Evolutionary conservation across 495 filamentous ascomycete genomes (phyloP).

Genomic region (Thozetella sp.): DNA sequence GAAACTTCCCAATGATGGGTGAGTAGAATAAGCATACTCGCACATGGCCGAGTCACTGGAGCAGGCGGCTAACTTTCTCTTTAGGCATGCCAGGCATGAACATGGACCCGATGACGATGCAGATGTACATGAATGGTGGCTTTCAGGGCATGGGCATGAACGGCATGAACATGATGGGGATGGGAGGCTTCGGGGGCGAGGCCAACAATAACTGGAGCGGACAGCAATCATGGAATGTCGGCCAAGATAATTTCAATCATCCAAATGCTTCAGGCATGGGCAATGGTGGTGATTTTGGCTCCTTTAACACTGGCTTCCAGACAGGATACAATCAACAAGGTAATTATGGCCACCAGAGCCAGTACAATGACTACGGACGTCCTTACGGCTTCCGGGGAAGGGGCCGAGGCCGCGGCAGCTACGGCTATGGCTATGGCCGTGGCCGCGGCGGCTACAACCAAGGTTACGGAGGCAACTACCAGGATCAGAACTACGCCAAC

Average conservation of each 20-base stretch:
- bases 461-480: constrained; percentile 24
- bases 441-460: constrained; percentile 35
- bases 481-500: constrained; percentile 22
- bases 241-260: constrained; percentile 67
- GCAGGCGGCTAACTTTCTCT: constrained; percentile 22
- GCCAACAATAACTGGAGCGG: constrained; percentile 65
- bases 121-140: constrained; percentile 83
- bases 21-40: constrained; percentile 32
- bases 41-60: neutral
- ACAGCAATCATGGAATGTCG: constrained; percentile 78
- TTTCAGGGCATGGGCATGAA: constrained; percentile 88
- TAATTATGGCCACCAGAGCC: constrained; percentile 61
- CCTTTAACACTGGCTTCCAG: constrained; percentile 75
- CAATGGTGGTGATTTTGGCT: constrained; percentile 77
- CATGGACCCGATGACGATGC: constrained; percentile 90
- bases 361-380: constrained; percentile 67
- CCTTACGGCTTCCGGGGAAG: constrained; percentile 56
- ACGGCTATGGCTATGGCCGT: constrained; percentile 17
- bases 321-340: constrained; percentile 58
- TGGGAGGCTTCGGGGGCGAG: constrained; percentile 71
- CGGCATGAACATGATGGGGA: constrained; percentile 90
- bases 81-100: constrained; percentile 76
- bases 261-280: constrained; percentile 77
- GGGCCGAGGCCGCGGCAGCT: constrained; percentile 59
- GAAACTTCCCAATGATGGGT: constrained; percentile 85